Evolutionary conservation across 2,329 filamentous ascomycete genomes (phyloP), one percentile per base, ranked within the genome.

Genomic region (Colletotrichum endophyticum): DNA sequence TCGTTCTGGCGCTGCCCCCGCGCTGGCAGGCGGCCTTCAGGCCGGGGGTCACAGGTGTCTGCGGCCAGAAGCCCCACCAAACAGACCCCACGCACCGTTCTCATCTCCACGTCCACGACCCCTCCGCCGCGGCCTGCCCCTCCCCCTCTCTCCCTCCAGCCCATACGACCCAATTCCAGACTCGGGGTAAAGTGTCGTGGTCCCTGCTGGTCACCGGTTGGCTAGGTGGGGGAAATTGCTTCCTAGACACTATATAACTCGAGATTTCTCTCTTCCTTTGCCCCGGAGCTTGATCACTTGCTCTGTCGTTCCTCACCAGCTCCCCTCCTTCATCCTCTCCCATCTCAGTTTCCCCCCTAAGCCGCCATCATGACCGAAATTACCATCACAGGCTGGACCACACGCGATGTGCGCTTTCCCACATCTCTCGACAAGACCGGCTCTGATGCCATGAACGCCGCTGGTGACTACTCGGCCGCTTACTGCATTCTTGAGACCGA

Each of bases 371-470:
- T 90, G 88, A 80, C 86, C 66, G 91, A 93, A 80, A 89, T 95
- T 81, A 95, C 92, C 75, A 95, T 95, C 83, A 95, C 93, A 71
- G 91, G 92, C 78, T 95, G 92, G 88, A 88, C 87, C 79, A 94
- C 93, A 75, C 90, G 93, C 82, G 94, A 95, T 87, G 93, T 95
- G 83, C 92, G 94, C 80, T 95, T 95, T 84, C 94, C 94, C 85
- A 98, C 96, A n/a, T 98, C 96, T 56, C 92, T 98, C 77, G 95
- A 98, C 87, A 97, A 96, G 88, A 98, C 95, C n/a, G 96, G 96
- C 81, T 98, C 95, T 11, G 96, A 98, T 91, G 96, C 95, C 82
- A 98, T 98, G 96, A 98, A 98, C 83, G 94, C 95, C 5, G 95
- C 96, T 4, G 95, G 95, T 77, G 95, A 98, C 86, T 98, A 98